Evolutionary conservation across 2,329 filamentous ascomycete species (phyloP).

Genomic region (Verticillium albo-atrum): DNA sequence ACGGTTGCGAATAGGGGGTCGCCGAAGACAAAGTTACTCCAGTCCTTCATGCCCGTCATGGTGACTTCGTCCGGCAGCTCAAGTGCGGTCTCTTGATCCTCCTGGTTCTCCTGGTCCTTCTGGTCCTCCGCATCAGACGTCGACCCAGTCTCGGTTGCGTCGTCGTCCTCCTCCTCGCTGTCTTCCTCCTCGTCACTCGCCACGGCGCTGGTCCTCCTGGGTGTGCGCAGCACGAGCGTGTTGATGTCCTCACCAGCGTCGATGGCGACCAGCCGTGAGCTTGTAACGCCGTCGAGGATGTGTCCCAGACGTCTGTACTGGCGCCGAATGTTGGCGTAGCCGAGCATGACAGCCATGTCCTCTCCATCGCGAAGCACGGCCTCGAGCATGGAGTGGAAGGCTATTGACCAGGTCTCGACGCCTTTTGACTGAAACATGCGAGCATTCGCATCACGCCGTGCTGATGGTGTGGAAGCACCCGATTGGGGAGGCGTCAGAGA

Average conservation of each 20-base stretch:
- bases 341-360: conserved; percentile 53
- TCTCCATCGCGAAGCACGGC: conserved; percentile 54
- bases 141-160: background rate
- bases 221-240: conserved; percentile 32
- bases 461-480: background rate
- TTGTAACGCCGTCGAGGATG: conserved; percentile 46
- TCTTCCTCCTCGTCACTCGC: background rate
- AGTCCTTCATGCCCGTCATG: conserved; percentile 39
- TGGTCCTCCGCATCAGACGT: background rate
- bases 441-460: conserved; percentile 5
- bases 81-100: background rate
- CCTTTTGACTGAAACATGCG: conserved; percentile 8
- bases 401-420: conserved; percentile 44
- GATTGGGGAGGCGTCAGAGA: background rate
- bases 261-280: conserved; percentile 49
- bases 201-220: background rate
- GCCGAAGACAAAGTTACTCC: conserved; percentile 55
- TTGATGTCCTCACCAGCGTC: conserved; percentile 48
- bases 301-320: conserved; percentile 46
- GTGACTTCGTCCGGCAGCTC: background rate
- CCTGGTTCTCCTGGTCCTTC: conserved; percentile 5
- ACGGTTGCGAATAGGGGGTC: conserved; percentile 51
- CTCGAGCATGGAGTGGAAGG: conserved; percentile 54
- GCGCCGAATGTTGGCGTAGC: conserved; percentile 48
- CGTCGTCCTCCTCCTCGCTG: background rate